These are phyloP conservation scores for Fusarium circinatum DNA, from an alignment of 2,329 filamentous ascomycete genomes.

Conservation along the genomic window DNA sequence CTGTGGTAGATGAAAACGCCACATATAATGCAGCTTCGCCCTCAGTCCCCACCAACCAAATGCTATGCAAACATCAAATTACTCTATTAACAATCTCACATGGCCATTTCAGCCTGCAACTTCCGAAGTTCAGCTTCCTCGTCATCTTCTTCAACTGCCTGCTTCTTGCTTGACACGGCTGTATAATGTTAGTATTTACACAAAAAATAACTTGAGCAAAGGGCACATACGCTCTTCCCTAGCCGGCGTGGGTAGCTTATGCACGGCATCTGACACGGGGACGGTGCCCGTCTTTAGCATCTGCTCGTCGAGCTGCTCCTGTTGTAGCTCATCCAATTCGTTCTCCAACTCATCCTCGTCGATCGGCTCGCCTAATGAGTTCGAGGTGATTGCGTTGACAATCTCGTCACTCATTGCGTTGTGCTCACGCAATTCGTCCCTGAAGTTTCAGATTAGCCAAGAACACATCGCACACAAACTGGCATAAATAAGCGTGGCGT, in stretches of 20 bases:
- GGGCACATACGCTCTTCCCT: constrained; percentile 77
- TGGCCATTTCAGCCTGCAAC: constrained; percentile 96
- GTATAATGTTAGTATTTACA: constrained; percentile 22
- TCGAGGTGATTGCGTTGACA: constrained; percentile 81
- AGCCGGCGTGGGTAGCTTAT: constrained; percentile 78
- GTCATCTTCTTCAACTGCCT: constrained; percentile 81
- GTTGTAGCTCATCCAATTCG: constrained; percentile 87
- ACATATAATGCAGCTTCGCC: constrained; percentile 14
- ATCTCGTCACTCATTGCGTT: constrained; percentile 96
- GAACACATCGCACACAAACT: not conserved
- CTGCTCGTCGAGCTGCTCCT: constrained; percentile 91
- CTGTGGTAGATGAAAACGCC: constrained; percentile 15
- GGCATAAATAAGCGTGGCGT: not conserved
- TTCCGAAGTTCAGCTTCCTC: constrained; percentile 95
- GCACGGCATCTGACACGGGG: constrained; percentile 81
- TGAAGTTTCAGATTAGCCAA: constrained; percentile 55
- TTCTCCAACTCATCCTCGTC: constrained; percentile 89
- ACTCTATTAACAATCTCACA: constrained; percentile 62
- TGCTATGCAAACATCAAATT: constrained; percentile 40
- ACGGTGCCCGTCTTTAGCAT: constrained; percentile 91
- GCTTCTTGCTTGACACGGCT: constrained; percentile 50
- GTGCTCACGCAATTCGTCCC: constrained; percentile 91
- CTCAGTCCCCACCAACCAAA: constrained; percentile 33
- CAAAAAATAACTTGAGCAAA: not conserved
- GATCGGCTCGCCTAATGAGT: constrained; percentile 72